Evolutionary conservation across 1,139 yeast genomes (phyloP), one percentile per base, ranked within the genome.

Genomic region (Sugiyamaella sp.): DNA sequence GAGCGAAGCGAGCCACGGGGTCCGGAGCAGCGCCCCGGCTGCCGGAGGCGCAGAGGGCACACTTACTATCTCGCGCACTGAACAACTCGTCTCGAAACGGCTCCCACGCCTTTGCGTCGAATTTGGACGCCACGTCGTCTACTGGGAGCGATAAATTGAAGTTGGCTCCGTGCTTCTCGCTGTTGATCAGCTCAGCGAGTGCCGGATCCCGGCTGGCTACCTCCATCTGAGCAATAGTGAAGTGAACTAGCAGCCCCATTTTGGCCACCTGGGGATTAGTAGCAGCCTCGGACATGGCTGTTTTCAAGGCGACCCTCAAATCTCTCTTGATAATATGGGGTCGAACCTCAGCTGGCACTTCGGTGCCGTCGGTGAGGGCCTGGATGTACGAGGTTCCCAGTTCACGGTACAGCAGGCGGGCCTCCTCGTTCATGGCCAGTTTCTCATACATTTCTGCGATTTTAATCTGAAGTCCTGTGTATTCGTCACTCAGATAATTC

Each of bases 401-500:
- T 64, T 87, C 95, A 56, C 83, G 75, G 68, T 87, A 87, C 29
- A 86, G 68, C 61, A 77, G 76, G 32, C 80, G 75, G 0, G 95
- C 95, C 55, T 85, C 89, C 17, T 80, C 79, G 40, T 69, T 59
- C 82, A 80, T 77, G 32, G 75, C 76, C 59, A 87, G 71, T 49
- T 84, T 73, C 65, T 87, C 95, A 67, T 83, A 88, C 89, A 89
- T 86, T 66, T 90, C 96, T 2, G 87, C 96, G 41, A 89, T 75
- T 65, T 90, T 89, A 66, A 91, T 74, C 65, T 89, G 95, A 55
- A 91, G 80, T 0, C 97, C 96, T 0, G 97, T 90, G 65, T 84
- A 86, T 63, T 84, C 87, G 61, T 86, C 89, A 50, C 81, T 75
- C 32, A 87, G 64, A 16, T 77, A 78, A 57, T 81, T 80, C 72